Base-by-base conservation (phyloP, 2,329 filamentous ascomycete genomes). In the Alternaria solani region DNA sequence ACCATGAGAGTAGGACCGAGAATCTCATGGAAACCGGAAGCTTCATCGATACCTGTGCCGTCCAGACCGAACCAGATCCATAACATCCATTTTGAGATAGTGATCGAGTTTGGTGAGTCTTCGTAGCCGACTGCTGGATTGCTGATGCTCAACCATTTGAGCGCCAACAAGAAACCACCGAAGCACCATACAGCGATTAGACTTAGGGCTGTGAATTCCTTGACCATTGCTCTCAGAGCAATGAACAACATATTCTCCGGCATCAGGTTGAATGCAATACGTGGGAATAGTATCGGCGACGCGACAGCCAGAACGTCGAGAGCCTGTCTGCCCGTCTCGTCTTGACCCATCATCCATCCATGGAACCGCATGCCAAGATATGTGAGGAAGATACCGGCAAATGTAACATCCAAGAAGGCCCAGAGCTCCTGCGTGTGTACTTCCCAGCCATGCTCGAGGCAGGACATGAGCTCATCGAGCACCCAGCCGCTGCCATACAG, bases 11-110 rank as follows among this genome's bases (percentile, higher is more conserved):
- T 84, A 0, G 92, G 92, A 0, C 92, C 92, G 1, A 95, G 82
- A n/a, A 93, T 80, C 83, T 87, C 87, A 79, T 96, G 92, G 72
- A 95, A 92, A 58, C 92, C 87, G 23, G 86, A 83, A 70, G 85
- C 85, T 59, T 83, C 80, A 62, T 85, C 79, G 36, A 87, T 85
- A 2, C 85, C 84, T 39, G 79, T 91, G 36, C 76, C 92, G 69
- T 95, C 92, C 2, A 96, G 86, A 2, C 92, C 92, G 72, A 96
- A 95, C 92, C 92, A 96, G 65, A 96, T 94, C 86, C 91, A 95
- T 2, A 95, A 86, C 91, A 96, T 94, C 92, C 92, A 96, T 78
- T 94, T 93, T 44, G 88, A 88, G 63, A 95, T 93, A 1, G 89
- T 91, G 78, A 91, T 80, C 5, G 89, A 78, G 52, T 85, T 81